A percentile compares a stretch with the other conserved stretches of the same genome.
Conservation (phyloP, 768 basidiomycete species). For the Termitomyces sp. region DNA sequence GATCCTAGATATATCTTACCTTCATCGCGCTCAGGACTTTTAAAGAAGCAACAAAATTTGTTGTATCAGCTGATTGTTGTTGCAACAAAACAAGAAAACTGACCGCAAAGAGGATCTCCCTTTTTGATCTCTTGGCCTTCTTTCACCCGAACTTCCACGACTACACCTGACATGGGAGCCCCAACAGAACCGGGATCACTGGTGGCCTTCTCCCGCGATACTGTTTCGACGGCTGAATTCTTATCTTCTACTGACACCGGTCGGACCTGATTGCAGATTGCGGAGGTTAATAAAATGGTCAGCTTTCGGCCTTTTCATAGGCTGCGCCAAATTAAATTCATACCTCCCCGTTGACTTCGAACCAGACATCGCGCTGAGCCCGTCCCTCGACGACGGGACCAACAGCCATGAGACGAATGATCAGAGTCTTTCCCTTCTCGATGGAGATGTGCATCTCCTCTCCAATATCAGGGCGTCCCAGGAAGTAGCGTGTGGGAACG, state of each 20-base stretch:
- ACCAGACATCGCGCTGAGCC: conserved; percentile 96
- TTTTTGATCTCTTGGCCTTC: conserved; percentile 98
- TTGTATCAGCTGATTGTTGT: conserved; percentile 20
- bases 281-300: conserved; percentile 13
- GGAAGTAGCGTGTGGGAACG: conserved; percentile 95
- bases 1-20: conserved; percentile 43
- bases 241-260: conserved; percentile 96
- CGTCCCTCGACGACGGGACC: conserved; percentile 90
- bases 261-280: conserved; percentile 61
- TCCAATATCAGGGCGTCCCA: conserved; percentile 85
- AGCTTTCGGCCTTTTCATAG: conserved; percentile 3
- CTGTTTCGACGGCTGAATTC: conserved; percentile 93
- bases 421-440: conserved; percentile 95
- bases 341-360: conserved; percentile 96
- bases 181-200: conserved; percentile 95
- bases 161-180: conserved; percentile 96
- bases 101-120: conserved; percentile 92
- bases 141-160: conserved; percentile 96
- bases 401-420: conserved; percentile 93
- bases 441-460: conserved; percentile 98
- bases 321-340: conserved; percentile 15
- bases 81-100: conserved; percentile 32
- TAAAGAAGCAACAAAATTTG: conserved; percentile 15
- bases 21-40: conserved; percentile 97
- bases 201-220: conserved; percentile 93